Percentiles rank a stretch among this genome's conserved stretches.
These are phyloP conservation scores for Gardenia jasminoides DNA, from an alignment of 257 asterid genomes.

Conservation along the genomic window DNA sequence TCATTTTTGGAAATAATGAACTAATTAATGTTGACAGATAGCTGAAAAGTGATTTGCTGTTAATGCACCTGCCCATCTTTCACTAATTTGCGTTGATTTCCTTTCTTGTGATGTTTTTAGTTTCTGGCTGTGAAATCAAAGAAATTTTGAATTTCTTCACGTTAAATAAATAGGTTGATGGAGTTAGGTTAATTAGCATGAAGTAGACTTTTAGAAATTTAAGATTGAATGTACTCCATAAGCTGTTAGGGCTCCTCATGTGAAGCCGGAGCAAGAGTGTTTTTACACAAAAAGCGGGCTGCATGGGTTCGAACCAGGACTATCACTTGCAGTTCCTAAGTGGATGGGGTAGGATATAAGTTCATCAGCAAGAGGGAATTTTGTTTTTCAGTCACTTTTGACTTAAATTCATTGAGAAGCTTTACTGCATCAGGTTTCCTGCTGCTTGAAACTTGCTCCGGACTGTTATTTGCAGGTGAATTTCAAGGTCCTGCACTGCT, in stretches of 20 bases:
- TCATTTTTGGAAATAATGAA: neutral
- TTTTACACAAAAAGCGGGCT: neutral
- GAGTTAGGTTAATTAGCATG: neutral
- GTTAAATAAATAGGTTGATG: neutral
- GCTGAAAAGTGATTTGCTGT: neutral
- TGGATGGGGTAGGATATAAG: neutral
- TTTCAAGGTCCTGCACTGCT: slow-evolving; percentile 96
- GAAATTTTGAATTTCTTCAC: neutral
- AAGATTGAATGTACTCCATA: neutral
- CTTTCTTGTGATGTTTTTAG: neutral
- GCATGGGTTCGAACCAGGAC: neutral
- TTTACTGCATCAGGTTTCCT: neutral
- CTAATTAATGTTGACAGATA: neutral
- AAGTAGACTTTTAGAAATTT: neutral
- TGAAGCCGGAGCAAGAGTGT: no score
- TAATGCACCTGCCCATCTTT: neutral
- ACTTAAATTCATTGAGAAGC: neutral
- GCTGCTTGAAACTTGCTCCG: slow-evolving; percentile 13
- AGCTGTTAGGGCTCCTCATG: neutral
- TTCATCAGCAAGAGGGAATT: neutral
- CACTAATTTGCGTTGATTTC: neutral
- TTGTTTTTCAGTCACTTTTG: neutral
- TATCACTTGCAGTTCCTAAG: neutral
- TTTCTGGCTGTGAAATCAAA: neutral
- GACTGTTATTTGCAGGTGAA: slow-evolving; percentile 59